phyloP scores from a whole-genome alignment of 2,329 filamentous ascomycete genomes.

The Aspergillus uvarum region DNA sequence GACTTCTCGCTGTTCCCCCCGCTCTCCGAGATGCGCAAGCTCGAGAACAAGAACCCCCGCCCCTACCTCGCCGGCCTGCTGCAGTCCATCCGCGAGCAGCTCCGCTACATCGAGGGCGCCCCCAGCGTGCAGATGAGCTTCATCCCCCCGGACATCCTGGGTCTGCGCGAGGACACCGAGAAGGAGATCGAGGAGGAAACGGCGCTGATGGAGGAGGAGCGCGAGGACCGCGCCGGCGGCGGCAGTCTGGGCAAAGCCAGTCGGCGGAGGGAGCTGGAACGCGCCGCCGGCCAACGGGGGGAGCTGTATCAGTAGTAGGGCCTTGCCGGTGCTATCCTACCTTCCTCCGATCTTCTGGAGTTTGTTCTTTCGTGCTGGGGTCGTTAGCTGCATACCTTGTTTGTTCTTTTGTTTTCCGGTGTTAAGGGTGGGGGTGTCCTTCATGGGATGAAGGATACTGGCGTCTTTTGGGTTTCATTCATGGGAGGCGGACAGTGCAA shows the following conservation, averaged over 20 bases:
- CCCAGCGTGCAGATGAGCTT: conserved; percentile 83
- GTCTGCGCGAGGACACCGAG: conserved; percentile 50
- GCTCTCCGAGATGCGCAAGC: conserved; percentile 67
- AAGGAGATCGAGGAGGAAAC: conserved; percentile 48
- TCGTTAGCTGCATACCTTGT: not conserved
- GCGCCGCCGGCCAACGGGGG: not conserved
- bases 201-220: conserved; percentile 38
- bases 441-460: not conserved
- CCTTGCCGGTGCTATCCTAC: no score
- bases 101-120: conserved; percentile 79
- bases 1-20: conserved; percentile 86
- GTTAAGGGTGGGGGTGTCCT: not conserved
- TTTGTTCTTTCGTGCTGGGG: not conserved
- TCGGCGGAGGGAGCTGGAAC: conserved; percentile 4
- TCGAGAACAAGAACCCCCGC: conserved; percentile 75
- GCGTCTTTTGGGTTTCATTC: not conserved
- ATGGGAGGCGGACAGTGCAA: not conserved
- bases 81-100: conserved; percentile 75
- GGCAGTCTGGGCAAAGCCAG: conserved; percentile 19
- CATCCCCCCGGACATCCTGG: conserved; percentile 74
- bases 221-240: conserved; percentile 39
- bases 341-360: no score
- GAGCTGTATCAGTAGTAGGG: not conserved
- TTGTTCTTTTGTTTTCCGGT: not conserved
- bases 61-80: conserved; percentile 76